phyloP scores from a whole-genome alignment of 1,284 basidiomycete species.

The Cutaneotrichosporon sp. region DNA sequence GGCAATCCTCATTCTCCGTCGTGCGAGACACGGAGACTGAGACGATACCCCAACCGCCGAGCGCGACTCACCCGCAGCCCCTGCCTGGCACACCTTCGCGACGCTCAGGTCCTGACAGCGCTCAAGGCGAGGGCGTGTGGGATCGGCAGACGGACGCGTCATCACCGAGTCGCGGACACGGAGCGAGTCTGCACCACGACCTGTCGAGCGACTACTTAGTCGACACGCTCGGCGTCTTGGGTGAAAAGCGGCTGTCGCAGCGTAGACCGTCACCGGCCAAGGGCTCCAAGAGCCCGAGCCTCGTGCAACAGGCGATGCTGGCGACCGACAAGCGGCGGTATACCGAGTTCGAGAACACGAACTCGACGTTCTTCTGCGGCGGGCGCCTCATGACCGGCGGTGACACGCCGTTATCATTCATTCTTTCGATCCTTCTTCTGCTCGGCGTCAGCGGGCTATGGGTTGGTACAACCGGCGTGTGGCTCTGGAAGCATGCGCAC shows the following conservation, averaged over 20 bases:
- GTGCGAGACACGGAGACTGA: not conserved
- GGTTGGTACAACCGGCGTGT: conserved; percentile 79
- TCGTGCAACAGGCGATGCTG: not conserved
- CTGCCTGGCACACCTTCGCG: conserved; percentile 3
- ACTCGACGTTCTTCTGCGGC: conserved; percentile 63
- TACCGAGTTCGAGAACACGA: conserved; percentile 65
- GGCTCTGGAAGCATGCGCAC: conserved; percentile 76
- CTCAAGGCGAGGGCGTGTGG: conserved; percentile 11
- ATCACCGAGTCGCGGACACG: conserved; percentile 16
- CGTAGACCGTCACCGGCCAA: conserved; percentile 1
- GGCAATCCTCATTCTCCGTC: not conserved
- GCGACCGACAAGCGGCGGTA: conserved; percentile 56
- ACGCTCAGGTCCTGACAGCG: not conserved
- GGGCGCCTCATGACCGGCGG: conserved; percentile 78
- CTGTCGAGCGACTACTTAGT: conserved; percentile 26
- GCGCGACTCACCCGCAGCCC: conserved; percentile 3
- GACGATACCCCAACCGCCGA: conserved; percentile 7
- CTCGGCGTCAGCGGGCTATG: conserved; percentile 70
- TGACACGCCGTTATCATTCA: conserved; percentile 74
- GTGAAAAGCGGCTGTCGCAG: conserved; percentile 14
- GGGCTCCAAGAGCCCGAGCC: conserved; percentile 6
- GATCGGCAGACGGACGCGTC: conserved; percentile 19
- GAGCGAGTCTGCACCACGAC: conserved; percentile 15
- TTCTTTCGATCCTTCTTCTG: conserved; percentile 63
- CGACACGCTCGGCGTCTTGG: conserved; percentile 11